Evolutionary conservation across 2,329 filamentous ascomycete species (phyloP).

Genomic region (Neonectria magnoliae): DNA sequence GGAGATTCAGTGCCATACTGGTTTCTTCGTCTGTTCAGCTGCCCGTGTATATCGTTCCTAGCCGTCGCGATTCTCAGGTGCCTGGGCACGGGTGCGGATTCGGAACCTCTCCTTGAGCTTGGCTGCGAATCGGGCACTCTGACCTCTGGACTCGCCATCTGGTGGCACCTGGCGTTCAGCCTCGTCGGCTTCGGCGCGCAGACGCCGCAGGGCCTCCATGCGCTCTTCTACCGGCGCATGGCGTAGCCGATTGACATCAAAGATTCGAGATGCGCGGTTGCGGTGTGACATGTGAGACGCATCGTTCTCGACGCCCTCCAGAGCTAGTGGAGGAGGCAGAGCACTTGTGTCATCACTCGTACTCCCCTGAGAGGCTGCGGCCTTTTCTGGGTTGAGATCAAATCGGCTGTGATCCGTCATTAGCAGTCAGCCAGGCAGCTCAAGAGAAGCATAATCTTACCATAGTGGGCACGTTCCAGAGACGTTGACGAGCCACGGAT

Average conservation of each 20-base stretch:
- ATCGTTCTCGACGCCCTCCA: slow-evolving; percentile 51
- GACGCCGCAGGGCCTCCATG: slow-evolving; percentile 66
- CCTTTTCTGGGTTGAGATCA: slow-evolving; percentile 59
- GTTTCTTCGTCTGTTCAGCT: background rate
- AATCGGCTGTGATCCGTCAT: slow-evolving; percentile 57
- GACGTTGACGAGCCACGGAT: slow-evolving; percentile 76
- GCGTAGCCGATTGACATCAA: slow-evolving; percentile 66
- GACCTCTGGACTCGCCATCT: slow-evolving; percentile 49
- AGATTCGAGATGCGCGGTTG: slow-evolving; percentile 60
- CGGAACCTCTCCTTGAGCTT: slow-evolving; percentile 64
- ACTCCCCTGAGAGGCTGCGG: slow-evolving; percentile 30
- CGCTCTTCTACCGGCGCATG: slow-evolving; percentile 70
- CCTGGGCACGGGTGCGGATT: slow-evolving; percentile 59
- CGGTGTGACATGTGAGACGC: slow-evolving; percentile 48
- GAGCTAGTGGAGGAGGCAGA: slow-evolving; percentile 54
- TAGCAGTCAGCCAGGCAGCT: slow-evolving; percentile 23
- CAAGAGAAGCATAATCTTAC: slow-evolving; percentile 55
- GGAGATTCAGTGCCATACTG: background rate
- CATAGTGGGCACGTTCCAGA: slow-evolving; percentile 76
- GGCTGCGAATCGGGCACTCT: slow-evolving; percentile 57
- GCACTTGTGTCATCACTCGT: slow-evolving; percentile 36
- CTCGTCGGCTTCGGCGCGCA: slow-evolving; percentile 43
- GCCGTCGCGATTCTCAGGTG: slow-evolving; percentile 31
- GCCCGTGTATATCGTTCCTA: slow-evolving; percentile 12
- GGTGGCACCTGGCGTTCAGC: slow-evolving; percentile 30